phyloP scores from a whole-genome alignment of 306 rosid species.

The Heteromeles arbutifolia region DNA sequence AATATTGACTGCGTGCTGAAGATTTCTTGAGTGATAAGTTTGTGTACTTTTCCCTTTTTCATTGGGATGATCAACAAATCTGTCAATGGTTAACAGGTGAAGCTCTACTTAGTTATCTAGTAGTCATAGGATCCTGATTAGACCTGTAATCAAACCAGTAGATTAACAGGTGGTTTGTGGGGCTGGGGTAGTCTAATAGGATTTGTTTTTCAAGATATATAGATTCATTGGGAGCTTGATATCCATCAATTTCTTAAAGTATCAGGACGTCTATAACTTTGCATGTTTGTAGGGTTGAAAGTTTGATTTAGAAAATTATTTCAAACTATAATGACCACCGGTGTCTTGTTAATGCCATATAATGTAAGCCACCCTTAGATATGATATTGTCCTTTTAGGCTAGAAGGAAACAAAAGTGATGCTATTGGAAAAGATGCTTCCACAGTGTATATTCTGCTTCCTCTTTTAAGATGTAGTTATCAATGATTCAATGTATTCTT shows the following conservation, averaged over 20 bases:
- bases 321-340: neutral
- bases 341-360: neutral
- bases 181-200: neutral
- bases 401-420: neutral
- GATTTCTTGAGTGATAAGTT: neutral
- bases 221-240: neutral
- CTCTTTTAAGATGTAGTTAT: neutral
- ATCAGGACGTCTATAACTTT: neutral
- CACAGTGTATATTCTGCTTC: neutral
- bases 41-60: neutral
- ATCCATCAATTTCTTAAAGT: neutral
- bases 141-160: neutral
- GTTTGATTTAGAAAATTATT: neutral
- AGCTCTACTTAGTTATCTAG: neutral
- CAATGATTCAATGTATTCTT: neutral
- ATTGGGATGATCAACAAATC: neutral
- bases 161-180: neutral
- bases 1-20: neutral
- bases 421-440: neutral
- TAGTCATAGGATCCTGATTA: neutral
- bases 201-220: neutral
- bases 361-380: neutral
- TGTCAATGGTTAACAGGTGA: neutral
- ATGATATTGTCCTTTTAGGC: neutral
- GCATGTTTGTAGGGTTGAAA: neutral